Percentiles rank a stretch among this genome's conserved stretches.
Conservation (phyloP, 345 rosid species). For the Psidium guajava region DNA sequence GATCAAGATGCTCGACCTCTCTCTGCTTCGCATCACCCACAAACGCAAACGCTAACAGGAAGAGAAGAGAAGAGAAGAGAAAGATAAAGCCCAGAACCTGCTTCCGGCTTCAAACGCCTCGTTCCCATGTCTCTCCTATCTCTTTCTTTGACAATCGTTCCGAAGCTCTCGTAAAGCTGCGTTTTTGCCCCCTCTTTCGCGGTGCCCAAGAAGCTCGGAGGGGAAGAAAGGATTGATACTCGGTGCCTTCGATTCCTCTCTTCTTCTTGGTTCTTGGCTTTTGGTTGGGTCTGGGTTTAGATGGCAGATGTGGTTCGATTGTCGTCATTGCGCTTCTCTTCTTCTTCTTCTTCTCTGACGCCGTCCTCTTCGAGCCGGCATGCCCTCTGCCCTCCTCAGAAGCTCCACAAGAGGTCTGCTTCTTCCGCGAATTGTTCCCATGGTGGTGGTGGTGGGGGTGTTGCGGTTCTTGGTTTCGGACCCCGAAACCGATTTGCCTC, state of each 20-base stretch:
- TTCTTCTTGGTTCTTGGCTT: background rate
- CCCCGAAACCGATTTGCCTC: conserved; percentile 25
- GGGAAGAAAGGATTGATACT: background rate
- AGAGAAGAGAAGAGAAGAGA: background rate
- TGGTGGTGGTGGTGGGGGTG: conserved; percentile 7
- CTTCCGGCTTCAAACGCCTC: background rate
- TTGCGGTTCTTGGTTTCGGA: conserved; percentile 8
- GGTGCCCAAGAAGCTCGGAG: background rate
- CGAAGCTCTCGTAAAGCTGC: background rate
- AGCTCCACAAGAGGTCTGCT: conserved; percentile 24
- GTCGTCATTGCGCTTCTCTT: conserved; percentile 31
- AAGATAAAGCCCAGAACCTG: background rate
- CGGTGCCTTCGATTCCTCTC: background rate
- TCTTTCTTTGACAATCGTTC: background rate
- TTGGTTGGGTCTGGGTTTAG: background rate
- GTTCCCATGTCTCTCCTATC: background rate
- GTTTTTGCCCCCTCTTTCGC: background rate
- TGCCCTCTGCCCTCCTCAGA: conserved; percentile 8
- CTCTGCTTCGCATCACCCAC: background rate
- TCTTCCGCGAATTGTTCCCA: conserved; percentile 10
- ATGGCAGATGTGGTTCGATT: conserved; percentile 57
- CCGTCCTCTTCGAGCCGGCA: conserved; percentile 23
- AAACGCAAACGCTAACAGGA: background rate
- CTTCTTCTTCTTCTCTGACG: conserved; percentile 20
- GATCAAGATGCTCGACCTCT: background rate